Percentiles rank a stretch among this genome's conserved stretches.
These are phyloP conservation scores for Chaetothyriales sp. DNA, from an alignment of 2,329 filamentous ascomycete genomes.

Conservation along the genomic window DNA sequence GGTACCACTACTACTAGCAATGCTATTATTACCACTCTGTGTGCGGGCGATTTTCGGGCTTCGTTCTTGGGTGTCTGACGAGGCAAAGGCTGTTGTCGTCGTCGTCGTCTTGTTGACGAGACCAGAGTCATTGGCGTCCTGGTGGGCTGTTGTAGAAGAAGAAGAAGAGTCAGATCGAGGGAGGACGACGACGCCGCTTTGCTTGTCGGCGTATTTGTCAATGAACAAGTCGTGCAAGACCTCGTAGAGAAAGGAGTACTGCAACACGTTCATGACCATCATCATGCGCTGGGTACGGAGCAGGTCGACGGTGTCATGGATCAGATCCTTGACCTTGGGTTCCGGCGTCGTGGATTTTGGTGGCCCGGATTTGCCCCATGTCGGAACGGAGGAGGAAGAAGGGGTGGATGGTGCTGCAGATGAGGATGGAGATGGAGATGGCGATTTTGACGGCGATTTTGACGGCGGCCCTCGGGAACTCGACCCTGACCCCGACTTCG, in stretches of 20 bases:
- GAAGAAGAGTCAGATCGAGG: background rate
- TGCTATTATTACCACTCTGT: conserved; percentile 2
- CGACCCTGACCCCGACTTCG: background rate
- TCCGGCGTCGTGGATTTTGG: conserved; percentile 21
- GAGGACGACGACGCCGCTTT: conserved; percentile 8
- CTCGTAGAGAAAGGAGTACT: conserved; percentile 80
- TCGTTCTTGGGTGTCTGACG: conserved; percentile 9
- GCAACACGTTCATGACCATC: conserved; percentile 84
- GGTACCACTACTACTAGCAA: conserved; percentile 2
- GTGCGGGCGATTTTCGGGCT: conserved; percentile 13
- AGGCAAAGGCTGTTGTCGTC: conserved; percentile 2
- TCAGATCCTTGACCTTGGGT: conserved; percentile 43
- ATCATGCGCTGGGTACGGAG: conserved; percentile 76
- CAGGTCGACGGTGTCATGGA: conserved; percentile 63
- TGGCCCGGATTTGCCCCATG: conserved; percentile 12
- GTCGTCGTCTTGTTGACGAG: background rate
- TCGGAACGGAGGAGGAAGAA: conserved; percentile 7
- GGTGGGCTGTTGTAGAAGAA: background rate
- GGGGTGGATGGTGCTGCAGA: background rate
- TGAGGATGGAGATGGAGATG: background rate
- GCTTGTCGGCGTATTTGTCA: conserved; percentile 38
- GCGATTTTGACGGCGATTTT: background rate
- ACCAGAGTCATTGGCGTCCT: background rate
- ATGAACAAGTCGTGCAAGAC: conserved; percentile 62
- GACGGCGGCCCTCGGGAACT: background rate